Percentiles rank a stretch among this genome's conserved stretches.
Conservation (phyloP, 2,329 filamentous ascomycete species). For the Diaporthe ampelina region DNA sequence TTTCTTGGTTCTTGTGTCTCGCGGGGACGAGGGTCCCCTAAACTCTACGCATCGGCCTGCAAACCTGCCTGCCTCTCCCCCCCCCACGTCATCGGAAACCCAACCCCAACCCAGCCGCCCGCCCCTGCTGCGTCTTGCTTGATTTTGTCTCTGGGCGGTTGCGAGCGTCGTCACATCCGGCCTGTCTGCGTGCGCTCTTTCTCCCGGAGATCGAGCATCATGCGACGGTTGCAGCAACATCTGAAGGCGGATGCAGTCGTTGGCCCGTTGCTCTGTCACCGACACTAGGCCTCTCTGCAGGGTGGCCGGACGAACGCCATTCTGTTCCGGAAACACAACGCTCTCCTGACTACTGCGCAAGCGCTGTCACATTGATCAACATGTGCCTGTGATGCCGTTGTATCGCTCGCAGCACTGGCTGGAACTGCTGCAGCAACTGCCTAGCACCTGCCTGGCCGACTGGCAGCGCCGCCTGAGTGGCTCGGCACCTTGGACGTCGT, state of each 20-base stretch:
- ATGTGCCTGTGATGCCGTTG: conserved; percentile 13
- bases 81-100: conserved; percentile 9
- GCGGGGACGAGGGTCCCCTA: conserved; percentile 26
- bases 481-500: conserved; percentile 15
- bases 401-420: conserved; percentile 6
- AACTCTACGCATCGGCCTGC: background rate
- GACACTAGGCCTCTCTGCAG: conserved; percentile 1
- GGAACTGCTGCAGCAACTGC: background rate
- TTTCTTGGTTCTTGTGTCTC: conserved; percentile 29
- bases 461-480: background rate
- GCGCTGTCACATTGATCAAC: background rate
- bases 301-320: conserved; percentile 20
- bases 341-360: conserved; percentile 33
- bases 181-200: background rate
- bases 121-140: background rate
- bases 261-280: conserved; percentile 21
- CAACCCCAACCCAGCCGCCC: conserved; percentile 32
- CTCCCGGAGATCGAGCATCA: background rate
- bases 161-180: background rate
- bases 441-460: background rate
- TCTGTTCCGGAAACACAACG: conserved; percentile 13
- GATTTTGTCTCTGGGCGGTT: background rate
- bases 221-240: background rate
- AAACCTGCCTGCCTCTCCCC: background rate
- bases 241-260: background rate